A percentile compares a stretch with the other conserved stretches of the same genome.
These are phyloP conservation scores for Nemania serpens DNA, from an alignment of 2,329 filamentous ascomycete genomes.

Conservation along the genomic window DNA sequence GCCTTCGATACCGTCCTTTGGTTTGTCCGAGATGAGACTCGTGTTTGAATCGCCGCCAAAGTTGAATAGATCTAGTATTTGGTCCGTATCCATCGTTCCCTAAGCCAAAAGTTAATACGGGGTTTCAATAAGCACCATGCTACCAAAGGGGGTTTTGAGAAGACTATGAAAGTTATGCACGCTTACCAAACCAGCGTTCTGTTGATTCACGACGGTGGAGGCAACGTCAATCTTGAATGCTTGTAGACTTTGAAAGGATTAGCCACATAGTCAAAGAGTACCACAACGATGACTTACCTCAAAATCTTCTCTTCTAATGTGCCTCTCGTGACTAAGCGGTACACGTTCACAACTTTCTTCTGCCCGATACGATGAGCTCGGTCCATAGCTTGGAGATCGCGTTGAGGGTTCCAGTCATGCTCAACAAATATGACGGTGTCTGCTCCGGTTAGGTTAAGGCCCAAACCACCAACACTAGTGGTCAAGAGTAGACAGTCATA, in stretches of 20 bases:
- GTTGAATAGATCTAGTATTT: slow-evolving; percentile 96
- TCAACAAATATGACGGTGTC: slow-evolving; percentile 99
- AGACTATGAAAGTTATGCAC: neutral
- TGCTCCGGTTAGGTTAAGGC: slow-evolving; percentile 92
- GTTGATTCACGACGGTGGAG: slow-evolving; percentile 97
- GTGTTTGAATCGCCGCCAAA: slow-evolving; percentile 81
- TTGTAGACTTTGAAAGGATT: slow-evolving; percentile 66
- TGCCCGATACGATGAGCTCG: slow-evolving; percentile 97
- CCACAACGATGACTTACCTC: slow-evolving; percentile 46
- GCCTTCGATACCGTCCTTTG: slow-evolving; percentile 61
- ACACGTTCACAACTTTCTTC: slow-evolving; percentile 99
- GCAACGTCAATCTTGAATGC: slow-evolving; percentile 99
- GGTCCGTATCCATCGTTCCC: slow-evolving; percentile 93
- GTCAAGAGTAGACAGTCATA: slow-evolving; percentile 94
- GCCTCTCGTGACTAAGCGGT: slow-evolving; percentile 92
- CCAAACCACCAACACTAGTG: slow-evolving; percentile 91
- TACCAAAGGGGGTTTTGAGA: neutral
- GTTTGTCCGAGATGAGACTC: slow-evolving; percentile 64
- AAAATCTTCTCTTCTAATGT: slow-evolving; percentile 99
- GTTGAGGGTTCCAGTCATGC: slow-evolving; percentile 99
- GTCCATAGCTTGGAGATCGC: slow-evolving; percentile 98
- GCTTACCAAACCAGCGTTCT: slow-evolving; percentile 80
- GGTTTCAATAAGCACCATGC: neutral
- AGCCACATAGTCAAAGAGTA: slow-evolving; percentile 18
- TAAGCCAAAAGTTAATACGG: slow-evolving; percentile 35